Conservation (phyloP, 768 basidiomycete genomes). For the Trametes sanguinea region DNA sequence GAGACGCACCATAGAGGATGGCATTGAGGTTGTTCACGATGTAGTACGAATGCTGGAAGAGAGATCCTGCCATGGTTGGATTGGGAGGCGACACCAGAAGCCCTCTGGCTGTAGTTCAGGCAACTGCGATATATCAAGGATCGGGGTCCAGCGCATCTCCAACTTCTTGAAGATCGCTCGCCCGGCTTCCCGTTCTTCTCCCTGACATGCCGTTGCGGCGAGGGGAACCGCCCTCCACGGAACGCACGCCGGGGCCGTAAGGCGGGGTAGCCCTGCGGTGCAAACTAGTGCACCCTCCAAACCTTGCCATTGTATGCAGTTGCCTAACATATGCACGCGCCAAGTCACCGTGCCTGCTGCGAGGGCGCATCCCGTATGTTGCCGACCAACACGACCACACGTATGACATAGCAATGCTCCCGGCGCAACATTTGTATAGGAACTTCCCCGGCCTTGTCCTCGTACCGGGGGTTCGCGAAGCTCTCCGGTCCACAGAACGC, state of each 20-base stretch:
- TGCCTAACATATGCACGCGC: no score
- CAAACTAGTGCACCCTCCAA: no score
- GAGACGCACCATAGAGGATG: slow-evolving; percentile 25
- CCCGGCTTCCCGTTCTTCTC: background rate
- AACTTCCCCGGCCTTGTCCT: background rate
- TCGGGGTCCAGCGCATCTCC: no score
- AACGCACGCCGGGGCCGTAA: no score
- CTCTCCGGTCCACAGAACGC: no score
- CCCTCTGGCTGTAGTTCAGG: slow-evolving; percentile 31
- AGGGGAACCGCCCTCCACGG: background rate
- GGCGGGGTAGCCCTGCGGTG: no score
- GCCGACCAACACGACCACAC: no score
- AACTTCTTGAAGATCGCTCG: no score
- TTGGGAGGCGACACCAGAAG: slow-evolving; percentile 32
- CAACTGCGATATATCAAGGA: no score
- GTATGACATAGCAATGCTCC: background rate
- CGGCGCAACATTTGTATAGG: background rate
- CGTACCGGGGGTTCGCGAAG: background rate
- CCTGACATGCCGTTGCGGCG: background rate
- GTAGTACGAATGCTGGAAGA: slow-evolving; percentile 25
- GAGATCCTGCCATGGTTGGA: background rate
- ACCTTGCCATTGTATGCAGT: no score
- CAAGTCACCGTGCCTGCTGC: background rate
- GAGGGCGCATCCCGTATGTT: background rate
- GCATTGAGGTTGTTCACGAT: slow-evolving; percentile 21